Conservation (phyloP, 2,329 filamentous ascomycete genomes). For the Diaporthe vexans region DNA sequence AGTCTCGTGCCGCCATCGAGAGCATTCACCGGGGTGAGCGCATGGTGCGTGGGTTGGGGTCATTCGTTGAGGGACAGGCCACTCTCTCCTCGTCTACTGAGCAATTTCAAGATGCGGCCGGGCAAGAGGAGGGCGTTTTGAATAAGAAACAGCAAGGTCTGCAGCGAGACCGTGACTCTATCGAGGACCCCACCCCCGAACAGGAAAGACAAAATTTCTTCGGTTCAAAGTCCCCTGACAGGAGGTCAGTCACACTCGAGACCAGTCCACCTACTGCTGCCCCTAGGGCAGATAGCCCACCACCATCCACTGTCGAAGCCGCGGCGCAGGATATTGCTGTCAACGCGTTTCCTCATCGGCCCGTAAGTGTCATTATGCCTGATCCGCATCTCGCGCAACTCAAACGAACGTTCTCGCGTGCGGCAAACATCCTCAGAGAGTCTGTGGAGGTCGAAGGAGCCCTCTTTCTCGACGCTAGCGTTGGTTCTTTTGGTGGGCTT, state of each 20-base stretch:
- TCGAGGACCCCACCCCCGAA: background rate
- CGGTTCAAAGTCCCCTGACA: background rate
- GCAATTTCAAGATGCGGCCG: slow-evolving; percentile 23
- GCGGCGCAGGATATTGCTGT: background rate
- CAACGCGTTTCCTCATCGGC: background rate
- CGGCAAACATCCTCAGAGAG: slow-evolving; percentile 58
- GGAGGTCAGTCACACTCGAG: background rate
- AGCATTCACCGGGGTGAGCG: slow-evolving; percentile 45
- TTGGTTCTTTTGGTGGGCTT: slow-evolving; percentile 49
- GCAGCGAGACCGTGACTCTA: slow-evolving; percentile 11
- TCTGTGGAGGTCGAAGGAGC: slow-evolving; percentile 59
- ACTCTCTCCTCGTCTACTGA: slow-evolving; percentile 6
- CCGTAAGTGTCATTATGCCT: background rate
- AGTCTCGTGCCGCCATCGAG: slow-evolving; percentile 44
- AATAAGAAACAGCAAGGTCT: slow-evolving; percentile 31
- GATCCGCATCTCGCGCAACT: slow-evolving; percentile 14
- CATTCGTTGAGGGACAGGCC: slow-evolving; percentile 44
- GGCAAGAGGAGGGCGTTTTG: slow-evolving; percentile 28
- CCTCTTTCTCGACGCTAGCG: slow-evolving; percentile 53
- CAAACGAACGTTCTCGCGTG: slow-evolving; percentile 53
- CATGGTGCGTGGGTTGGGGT: slow-evolving; percentile 46
- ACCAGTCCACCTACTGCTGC: background rate
- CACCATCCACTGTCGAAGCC: background rate
- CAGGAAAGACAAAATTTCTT: background rate
- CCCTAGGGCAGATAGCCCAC: background rate